Percentiles rank a stretch among this genome's conserved stretches.
Conservation (phyloP, 768 basidiomycete genomes). For the Chalciporus pseudorubinellus region DNA sequence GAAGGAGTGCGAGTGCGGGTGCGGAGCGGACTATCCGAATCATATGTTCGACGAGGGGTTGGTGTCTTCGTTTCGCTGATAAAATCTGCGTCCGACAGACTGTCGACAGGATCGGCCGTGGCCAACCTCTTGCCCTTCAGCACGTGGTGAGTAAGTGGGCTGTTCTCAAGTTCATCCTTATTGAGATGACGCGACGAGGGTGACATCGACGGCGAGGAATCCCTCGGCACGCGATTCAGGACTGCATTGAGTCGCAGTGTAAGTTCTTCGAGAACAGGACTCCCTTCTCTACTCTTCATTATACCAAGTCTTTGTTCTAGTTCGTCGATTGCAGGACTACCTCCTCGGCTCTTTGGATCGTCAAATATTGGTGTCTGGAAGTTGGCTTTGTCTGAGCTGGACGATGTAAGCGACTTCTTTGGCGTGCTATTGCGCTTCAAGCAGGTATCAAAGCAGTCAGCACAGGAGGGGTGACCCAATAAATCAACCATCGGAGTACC, state of each 20-base stretch:
- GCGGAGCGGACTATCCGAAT: slow-evolving; percentile 12
- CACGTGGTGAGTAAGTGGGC: slow-evolving; percentile 19
- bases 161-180: slow-evolving; percentile 23
- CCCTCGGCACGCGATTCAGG: slow-evolving; percentile 35
- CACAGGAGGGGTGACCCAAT: slow-evolving; percentile 76
- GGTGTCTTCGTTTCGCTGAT: slow-evolving; percentile 13
- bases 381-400: slow-evolving; percentile 26
- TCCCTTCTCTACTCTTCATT: slow-evolving; percentile 49
- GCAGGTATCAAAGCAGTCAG: slow-evolving; percentile 78
- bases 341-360: slow-evolving; percentile 45
- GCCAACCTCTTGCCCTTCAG: slow-evolving; percentile 21
- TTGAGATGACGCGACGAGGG: slow-evolving; percentile 18
- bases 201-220: slow-evolving; percentile 27
- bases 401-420: slow-evolving; percentile 38
- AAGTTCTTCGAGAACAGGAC: slow-evolving; percentile 53
- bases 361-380: slow-evolving; percentile 43
- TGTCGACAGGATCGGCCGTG: slow-evolving; percentile 4
- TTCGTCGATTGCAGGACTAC: slow-evolving; percentile 63
- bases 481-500: slow-evolving; percentile 78
- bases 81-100: slow-evolving; percentile 1
- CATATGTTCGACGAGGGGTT: slow-evolving; percentile 9
- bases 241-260: slow-evolving; percentile 43
- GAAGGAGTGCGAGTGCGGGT: slow-evolving; percentile 5
- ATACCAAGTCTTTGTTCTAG: slow-evolving; percentile 61
- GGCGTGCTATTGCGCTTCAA: slow-evolving; percentile 52